phyloP scores from a whole-genome alignment of 805 yeast species.

The Starmera dryadoides region DNA sequence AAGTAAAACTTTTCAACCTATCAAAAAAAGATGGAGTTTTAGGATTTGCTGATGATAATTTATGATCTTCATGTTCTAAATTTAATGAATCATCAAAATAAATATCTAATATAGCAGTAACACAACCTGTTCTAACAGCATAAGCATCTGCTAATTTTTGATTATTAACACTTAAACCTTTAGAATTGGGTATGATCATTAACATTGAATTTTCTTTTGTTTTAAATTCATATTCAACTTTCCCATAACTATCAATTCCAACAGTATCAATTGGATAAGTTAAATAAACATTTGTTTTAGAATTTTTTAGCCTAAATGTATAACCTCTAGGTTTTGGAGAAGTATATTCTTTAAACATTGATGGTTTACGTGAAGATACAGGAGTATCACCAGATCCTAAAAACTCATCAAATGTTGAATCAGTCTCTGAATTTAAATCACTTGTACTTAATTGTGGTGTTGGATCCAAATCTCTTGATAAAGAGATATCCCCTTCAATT shows the following conservation, averaged over 20 bases:
- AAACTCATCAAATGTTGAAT: constrained; percentile 15
- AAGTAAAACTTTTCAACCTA: constrained; percentile 11
- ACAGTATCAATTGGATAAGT: constrained; percentile 15
- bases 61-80: constrained; percentile 1
- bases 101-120: constrained; percentile 16
- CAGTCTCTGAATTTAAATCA: constrained; percentile 1
- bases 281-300: constrained; percentile 12
- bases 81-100: constrained; percentile 15
- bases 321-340: constrained; percentile 16
- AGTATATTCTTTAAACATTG: constrained; percentile 9
- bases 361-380: constrained; percentile 7
- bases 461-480: constrained; percentile 4
- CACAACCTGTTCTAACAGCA: constrained; percentile 20
- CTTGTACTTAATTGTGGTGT: background rate
- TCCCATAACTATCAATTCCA: constrained; percentile 17
- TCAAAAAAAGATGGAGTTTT: constrained; percentile 8
- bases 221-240: constrained; percentile 15
- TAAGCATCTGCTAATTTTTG: constrained; percentile 20
- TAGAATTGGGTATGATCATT: constrained; percentile 18
- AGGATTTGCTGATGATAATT: background rate
- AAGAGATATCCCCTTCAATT: constrained; percentile 18
- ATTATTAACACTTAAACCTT: constrained; percentile 16
- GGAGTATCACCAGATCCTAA: constrained; percentile 5
- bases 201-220: constrained; percentile 20
- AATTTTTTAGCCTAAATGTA: constrained; percentile 11